Evolutionary conservation across 352 stramenopile species (phyloP).

Genomic region (Pythium aquatile): DNA sequence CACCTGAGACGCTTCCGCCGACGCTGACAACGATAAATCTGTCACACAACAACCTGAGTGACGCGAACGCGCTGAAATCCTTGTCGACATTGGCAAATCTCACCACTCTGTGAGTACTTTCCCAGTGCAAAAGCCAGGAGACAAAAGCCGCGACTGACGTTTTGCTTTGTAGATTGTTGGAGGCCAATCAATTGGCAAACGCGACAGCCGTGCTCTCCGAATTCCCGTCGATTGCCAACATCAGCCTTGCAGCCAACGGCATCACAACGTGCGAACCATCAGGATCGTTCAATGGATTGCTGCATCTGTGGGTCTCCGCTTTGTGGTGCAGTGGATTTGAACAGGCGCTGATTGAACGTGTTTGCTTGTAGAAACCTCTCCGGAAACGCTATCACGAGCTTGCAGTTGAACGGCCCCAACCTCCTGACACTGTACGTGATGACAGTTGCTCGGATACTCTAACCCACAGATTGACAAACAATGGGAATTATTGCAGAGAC

Average conservation of each 20-base stretch:
- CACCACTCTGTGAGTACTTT: slow-evolving; percentile 14
- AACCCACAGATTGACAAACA: too few relatives aligned
- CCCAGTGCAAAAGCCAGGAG: not conserved
- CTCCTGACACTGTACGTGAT: slow-evolving; percentile 21
- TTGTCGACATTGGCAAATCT: slow-evolving; percentile 3
- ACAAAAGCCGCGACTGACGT: not conserved
- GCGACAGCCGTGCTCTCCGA: slow-evolving; percentile 1
- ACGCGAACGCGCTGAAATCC: not conserved
- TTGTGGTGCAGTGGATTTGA: not conserved
- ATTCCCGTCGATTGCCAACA: slow-evolving; percentile 13
- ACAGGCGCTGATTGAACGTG: not conserved
- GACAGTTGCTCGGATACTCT: not conserved
- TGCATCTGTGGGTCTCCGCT: slow-evolving; percentile 8
- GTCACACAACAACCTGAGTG: slow-evolving; percentile 8
- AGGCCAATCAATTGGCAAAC: slow-evolving; percentile 16
- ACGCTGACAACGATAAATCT: slow-evolving; percentile 10
- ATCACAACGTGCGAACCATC: slow-evolving; percentile 1
- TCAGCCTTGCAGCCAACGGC: slow-evolving; percentile 13
- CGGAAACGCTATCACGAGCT: slow-evolving; percentile 16
- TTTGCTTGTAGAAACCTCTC: slow-evolving; percentile 18
- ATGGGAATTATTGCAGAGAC: slow-evolving; percentile 11
- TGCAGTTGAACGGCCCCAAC: slow-evolving; percentile 2
- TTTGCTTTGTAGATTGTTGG: slow-evolving; percentile 5
- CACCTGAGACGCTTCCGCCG: not conserved
- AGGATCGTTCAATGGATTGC: slow-evolving; percentile 3